phyloP scores from a whole-genome alignment of 1,139 yeast genomes.

The Debaryomycetaceae sp. region DNA sequence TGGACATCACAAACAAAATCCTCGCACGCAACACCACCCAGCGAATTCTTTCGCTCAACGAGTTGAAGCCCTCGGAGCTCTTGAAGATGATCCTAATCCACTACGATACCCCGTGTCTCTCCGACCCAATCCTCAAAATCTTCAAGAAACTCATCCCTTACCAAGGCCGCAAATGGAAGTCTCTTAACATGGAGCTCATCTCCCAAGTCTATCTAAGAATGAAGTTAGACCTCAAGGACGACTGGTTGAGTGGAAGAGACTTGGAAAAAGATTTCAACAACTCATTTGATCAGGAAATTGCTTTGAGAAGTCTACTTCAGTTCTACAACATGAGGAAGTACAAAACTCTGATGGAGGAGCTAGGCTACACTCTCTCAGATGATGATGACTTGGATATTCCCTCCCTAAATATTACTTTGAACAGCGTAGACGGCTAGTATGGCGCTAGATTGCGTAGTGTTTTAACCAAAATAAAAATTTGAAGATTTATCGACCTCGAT shows the following conservation, averaged over 20 bases:
- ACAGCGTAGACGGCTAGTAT: not conserved
- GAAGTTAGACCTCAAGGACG: constrained; percentile 69
- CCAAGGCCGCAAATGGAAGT: constrained; percentile 93
- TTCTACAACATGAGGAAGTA: constrained; percentile 69
- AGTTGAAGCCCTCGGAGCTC: constrained; percentile 52
- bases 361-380: constrained; percentile 49
- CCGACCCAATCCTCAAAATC: constrained; percentile 67
- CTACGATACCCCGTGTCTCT: constrained; percentile 60
- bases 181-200: constrained; percentile 88
- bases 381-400: constrained; percentile 4
- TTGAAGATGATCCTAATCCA: constrained; percentile 43
- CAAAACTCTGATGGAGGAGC: constrained; percentile 44
- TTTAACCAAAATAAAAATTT: not conserved
- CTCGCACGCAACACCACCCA: constrained; percentile 49
- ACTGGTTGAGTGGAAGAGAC: constrained; percentile 87
- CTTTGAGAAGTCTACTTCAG: constrained; percentile 75
- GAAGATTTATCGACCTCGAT: not conserved
- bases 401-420: not conserved
- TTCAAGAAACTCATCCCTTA: constrained; percentile 83
- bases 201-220: constrained; percentile 82
- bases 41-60: constrained; percentile 52
- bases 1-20: constrained; percentile 42
- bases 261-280: constrained; percentile 71
- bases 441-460: not conserved
- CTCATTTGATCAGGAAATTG: constrained; percentile 83